These are phyloP conservation scores for Helminthosporium solani DNA, from an alignment of 2,329 filamentous ascomycete genomes.

Conservation along the genomic window DNA sequence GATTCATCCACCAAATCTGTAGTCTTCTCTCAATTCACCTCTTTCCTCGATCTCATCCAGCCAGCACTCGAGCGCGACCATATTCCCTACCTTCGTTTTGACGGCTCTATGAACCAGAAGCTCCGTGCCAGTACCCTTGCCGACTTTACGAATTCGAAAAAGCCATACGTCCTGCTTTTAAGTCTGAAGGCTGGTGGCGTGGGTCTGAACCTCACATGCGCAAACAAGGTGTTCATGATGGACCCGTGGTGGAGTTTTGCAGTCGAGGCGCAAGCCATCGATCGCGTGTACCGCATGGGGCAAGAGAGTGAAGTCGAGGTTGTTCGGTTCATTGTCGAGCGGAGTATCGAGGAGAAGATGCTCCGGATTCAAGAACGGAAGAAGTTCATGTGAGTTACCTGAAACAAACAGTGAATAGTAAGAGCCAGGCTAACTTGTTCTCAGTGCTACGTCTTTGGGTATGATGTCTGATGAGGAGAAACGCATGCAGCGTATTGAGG, in stretches of 20 bases:
- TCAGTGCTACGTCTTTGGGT: conserved; percentile 85
- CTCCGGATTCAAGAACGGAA: conserved; percentile 89
- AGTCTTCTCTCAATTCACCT: conserved; percentile 96
- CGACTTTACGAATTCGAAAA: conserved; percentile 61
- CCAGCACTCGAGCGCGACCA: conserved; percentile 71
- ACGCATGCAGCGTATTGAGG: conserved; percentile 83
- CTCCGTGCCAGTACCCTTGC: conserved; percentile 73
- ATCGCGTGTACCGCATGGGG: conserved; percentile 96
- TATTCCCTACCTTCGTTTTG: conserved; percentile 81
- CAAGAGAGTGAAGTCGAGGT: conserved; percentile 85
- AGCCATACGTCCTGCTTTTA: conserved; percentile 75
- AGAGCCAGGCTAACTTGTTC: conserved; percentile 27
- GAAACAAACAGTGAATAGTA: too few species aligned
- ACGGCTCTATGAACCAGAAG: conserved; percentile 88
- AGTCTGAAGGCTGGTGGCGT: conserved; percentile 89
- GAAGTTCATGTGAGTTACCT: conserved; percentile 88
- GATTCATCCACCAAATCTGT: conserved; percentile 79
- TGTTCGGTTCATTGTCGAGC: conserved; percentile 81
- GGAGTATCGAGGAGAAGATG: conserved; percentile 95
- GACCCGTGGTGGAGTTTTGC: conserved; percentile 99
- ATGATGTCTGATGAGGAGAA: conserved; percentile 97
- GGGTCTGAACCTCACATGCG: conserved; percentile 86
- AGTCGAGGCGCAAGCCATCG: conserved; percentile 94
- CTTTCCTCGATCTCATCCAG: conserved; percentile 88
- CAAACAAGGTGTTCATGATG: conserved; percentile 96